These are phyloP conservation scores for Xerocomellus chrysenteron DNA, from an alignment of 768 basidiomycete species.

Conservation along the genomic window DNA sequence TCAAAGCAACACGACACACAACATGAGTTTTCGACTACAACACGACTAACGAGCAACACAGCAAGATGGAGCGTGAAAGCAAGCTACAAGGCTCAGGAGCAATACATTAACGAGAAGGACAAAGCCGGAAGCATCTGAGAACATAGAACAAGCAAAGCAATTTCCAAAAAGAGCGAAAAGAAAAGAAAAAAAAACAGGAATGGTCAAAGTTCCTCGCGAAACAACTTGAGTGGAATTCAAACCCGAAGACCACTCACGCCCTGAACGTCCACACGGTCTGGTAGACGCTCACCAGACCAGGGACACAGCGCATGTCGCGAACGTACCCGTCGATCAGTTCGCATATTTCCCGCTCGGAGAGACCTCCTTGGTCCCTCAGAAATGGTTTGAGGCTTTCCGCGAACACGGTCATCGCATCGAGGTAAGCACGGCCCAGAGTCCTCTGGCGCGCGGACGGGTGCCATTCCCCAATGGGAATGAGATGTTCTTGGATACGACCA, in stretches of 20 bases:
- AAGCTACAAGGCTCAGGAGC: not conserved
- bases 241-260: slow-evolving; percentile 11
- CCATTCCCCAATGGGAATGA: slow-evolving; percentile 63
- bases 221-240: not conserved
- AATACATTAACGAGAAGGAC: not conserved
- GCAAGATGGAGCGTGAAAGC: not conserved
- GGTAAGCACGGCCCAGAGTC: slow-evolving; percentile 43
- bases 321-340: slow-evolving; percentile 42
- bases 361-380: slow-evolving; percentile 40
- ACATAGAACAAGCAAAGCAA: not conserved
- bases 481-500: slow-evolving; percentile 33
- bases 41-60: not conserved
- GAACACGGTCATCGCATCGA: slow-evolving; percentile 40
- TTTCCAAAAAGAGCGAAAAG: not conserved
- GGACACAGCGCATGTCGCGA: slow-evolving; percentile 45
- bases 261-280: slow-evolving; percentile 49
- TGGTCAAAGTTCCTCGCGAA: not conserved
- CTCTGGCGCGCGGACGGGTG: slow-evolving; percentile 33
- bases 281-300: slow-evolving; percentile 49
- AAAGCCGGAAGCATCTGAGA: not conserved
- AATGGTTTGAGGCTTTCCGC: slow-evolving; percentile 50
- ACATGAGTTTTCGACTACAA: not conserved
- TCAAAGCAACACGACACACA: not conserved
- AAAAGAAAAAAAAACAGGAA: not conserved
- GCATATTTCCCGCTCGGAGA: slow-evolving; percentile 37